phyloP scores from a whole-genome alignment of 176 grass and related monocot species.

The Oryza officinalis region DNA sequence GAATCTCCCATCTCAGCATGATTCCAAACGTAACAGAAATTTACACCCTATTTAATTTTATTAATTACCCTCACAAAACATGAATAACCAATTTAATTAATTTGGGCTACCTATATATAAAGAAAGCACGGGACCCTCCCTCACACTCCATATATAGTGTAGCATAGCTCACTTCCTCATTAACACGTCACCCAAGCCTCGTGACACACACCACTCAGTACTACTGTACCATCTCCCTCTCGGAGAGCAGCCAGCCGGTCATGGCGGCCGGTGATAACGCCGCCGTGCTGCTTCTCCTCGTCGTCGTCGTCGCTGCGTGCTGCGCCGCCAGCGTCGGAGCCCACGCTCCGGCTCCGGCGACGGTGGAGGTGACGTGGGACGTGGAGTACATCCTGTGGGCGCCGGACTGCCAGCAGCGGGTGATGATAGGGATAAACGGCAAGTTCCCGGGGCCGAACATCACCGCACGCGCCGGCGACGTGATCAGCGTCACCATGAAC shows the following conservation, averaged over 20 bases:
- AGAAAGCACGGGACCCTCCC: no score
- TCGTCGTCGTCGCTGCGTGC: neutral
- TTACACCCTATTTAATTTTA: neutral
- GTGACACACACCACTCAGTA: no score
- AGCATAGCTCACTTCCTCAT: no score
- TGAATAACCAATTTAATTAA: no score
- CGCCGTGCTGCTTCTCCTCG: neutral
- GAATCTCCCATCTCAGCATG: neutral
- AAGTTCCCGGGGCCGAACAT: conserved; percentile 33
- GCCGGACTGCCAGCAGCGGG: conserved; percentile 43
- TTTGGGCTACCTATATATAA: no score
- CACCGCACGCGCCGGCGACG: conserved; percentile 16
- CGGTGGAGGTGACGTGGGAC: conserved; percentile 13
- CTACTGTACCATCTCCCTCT: no score
- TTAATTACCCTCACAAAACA: no score
- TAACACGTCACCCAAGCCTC: no score
- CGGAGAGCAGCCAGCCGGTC: neutral
- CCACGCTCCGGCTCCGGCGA: neutral
- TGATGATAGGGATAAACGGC: conserved; percentile 45
- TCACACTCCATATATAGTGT: no score
- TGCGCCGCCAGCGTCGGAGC: no score
- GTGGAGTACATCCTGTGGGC: conserved; percentile 42
- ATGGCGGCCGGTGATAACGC: neutral
- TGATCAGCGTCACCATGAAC: neutral
- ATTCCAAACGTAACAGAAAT: neutral